Evolutionary conservation across 2,329 filamentous ascomycete species (phyloP), one percentile per base, ranked within the genome.

Genomic region (Colletotrichum orchidophilum): DNA sequence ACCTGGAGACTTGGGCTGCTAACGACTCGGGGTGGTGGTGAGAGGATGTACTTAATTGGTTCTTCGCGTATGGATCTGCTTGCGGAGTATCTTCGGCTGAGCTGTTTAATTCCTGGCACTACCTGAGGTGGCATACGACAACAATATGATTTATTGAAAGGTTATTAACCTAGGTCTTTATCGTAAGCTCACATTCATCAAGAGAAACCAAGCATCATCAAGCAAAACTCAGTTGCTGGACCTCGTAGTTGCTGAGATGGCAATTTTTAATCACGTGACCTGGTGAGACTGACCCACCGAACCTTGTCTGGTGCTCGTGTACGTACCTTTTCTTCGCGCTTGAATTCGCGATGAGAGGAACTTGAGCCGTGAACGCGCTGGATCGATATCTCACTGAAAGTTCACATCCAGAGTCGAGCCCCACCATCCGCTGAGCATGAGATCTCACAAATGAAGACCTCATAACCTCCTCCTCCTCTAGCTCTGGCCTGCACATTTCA

Each of bases 281-380:
- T 61, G 59, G 59, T 21, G 59, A 29, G 12, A 4, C 15, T 7
- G n/a, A 24, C 12, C 27, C 59, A 42, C 59, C 29, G 26, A 50
- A 61, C 18, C 49, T 27, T 27, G 4, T 21, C 31, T 9, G 9
- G 57, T 50, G 62, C 13, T 35, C 26, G 35, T 64, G 55, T 66
- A 70, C 63, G 55, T 66, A 63, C 52, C 58, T 29, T 68, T 53
- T 33, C 58, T 53, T 35, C 64, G 68, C 68, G 64, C 58, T 33
- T 12, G 18, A 59, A 42, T 54, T 59, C 64, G 59, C 52, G 53
- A 63, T 71, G 68, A 63, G 13, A 49, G 7, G 52, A 54, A 29
- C 13, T 8, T 46, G 54, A 54, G 42, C 46, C 8, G 57, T 57
- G 39, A 46, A 70, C 54, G 62, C 61, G 60, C 46, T 54, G 50